Evolutionary conservation across 306 rosid genomes (phyloP), one percentile per base, ranked within the genome.

Genomic region (Spatholobus suberectus): DNA sequence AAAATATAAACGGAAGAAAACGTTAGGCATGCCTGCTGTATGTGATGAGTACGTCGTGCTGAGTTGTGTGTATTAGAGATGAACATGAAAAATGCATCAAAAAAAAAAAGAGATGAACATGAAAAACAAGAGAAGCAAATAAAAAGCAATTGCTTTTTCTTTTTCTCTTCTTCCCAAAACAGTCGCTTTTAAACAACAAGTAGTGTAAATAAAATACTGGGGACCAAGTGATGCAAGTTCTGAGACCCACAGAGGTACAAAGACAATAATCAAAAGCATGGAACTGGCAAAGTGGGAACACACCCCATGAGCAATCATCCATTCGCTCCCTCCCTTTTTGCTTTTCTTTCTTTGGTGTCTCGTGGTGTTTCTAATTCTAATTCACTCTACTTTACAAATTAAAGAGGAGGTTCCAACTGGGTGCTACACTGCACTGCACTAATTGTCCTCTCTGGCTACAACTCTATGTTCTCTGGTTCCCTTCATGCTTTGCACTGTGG

Each of bases 401-500:
- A 80, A 86, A 84, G 79, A 71, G 46, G 75, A 67, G 73, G 21
- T 67, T 67, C 3, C 29, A 37, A 67, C 73, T 68, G 3, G 38
- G 18, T 40, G 47, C 52, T 68, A 5, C 73, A 43, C 82, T 63
- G 20, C 79, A 73, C 82, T 71, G 3, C 59, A 57, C 87, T 84
- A 62, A 82, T 86, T 70, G 83, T 89, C 90, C 87, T 78, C 82
- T 68, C 34, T 76, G 40, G 9, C 59, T 83, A 61, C 80, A 82
- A 72, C 40, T 71, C 82, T 76, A 83, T 89, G 92, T 83, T 89
- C 81, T 69, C 79, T 74, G 87, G 90, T 91, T 88, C 94, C 97
- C 97, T 86, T 87, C 81, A 88, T 90, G 91, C 92, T 90, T 84
- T 76, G 80, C 92, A 90, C 75, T 89, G 44, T 82, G 77, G 57